A percentile compares a stretch with the other conserved stretches of the same genome.
Evolutionary conservation across 2,329 filamentous ascomycete genomes (phyloP).

Genomic region (Sclerotinia subarctica): DNA sequence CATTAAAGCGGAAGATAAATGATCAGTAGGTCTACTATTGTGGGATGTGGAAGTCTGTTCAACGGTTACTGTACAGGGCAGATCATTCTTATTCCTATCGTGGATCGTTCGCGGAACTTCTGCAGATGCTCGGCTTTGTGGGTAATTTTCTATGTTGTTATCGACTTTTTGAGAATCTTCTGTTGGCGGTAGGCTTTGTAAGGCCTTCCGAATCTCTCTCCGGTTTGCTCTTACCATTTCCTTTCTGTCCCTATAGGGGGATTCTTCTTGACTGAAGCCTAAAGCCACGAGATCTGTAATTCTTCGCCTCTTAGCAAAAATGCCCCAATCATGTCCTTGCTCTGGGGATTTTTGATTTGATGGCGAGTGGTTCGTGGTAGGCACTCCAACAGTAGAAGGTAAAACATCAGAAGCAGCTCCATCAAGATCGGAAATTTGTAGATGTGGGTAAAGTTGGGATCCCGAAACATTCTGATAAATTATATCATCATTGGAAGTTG

Average conservation of each 20-base stretch:
- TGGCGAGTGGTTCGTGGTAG: neutral
- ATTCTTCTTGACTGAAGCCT: conserved; percentile 18
- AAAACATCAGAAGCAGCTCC: neutral
- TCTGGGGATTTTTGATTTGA: neutral
- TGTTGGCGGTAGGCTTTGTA: neutral
- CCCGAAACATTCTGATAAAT: neutral
- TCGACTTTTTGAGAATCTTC: too few relatives aligned
- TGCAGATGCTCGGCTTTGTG: neutral
- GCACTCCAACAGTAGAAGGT: neutral
- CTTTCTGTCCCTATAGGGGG: conserved; percentile 3
- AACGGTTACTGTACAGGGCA: neutral
- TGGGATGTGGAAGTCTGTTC: neutral
- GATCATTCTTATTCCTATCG: neutral
- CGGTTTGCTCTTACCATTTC: conserved; percentile 17
- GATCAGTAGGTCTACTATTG: neutral
- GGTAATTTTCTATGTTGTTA: neutral
- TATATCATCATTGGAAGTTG: neutral
- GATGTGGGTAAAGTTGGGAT: neutral
- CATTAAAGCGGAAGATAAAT: neutral
- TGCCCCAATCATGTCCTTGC: neutral
- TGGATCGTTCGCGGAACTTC: neutral
- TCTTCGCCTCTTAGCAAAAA: conserved; percentile 12
- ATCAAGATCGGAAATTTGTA: conserved; percentile 1
- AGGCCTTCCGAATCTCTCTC: conserved; percentile 1
- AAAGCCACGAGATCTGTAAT: neutral